Base-by-base conservation (phyloP, 345 rosid genomes). In the Murraya paniculata region DNA sequence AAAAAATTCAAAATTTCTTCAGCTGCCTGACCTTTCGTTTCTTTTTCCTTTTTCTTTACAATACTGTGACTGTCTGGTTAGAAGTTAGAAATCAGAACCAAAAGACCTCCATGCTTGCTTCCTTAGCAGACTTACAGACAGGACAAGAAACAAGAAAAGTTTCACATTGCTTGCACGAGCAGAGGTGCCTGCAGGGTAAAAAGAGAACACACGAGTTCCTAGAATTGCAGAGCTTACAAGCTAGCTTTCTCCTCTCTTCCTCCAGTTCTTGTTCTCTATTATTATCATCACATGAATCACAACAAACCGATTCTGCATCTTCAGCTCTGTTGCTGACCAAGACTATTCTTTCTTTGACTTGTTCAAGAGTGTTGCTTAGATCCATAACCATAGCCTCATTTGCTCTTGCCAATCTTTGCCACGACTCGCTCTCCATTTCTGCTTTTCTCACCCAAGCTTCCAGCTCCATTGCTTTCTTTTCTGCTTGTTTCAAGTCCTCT, bases 171-270 rank as follows among this genome's bases (percentile, higher is more conserved):
- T 82, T 84, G 87, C 94, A 91, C 71, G 88, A 89, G 75, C 91
- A 88, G 61, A 91, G 85, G 22, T 91, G 94, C 35, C 87, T 85
- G 78, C 94, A 91, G 27, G 94, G 94, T 28, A 91, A 80, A 75
- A 88, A 84, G 30, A 91, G 64, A 45, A 91, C 73, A 73, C 89
- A 84, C 79, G 94, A 78, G 25, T 58, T 77, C 72, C 86, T 64
- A 74, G 66, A 74, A 35, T 83, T 86, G 75, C 76, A 80, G 16
- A 45, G 62, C 39, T 78, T 84, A 41, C 86, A 84, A 48, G 65
- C 78, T 2, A 75, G 67, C 68, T 33, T 73, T 45, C 55, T 73
- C 21, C 38, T 72, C 27, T 19, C 65, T 68, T 50, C 71, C 56
- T 74, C 30, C 60, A 9, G 33, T 53, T 65, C 64, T 36, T 19